Conservation (phyloP, 371 early-diverging fungal species). For the Haplosporangium sp. region DNA sequence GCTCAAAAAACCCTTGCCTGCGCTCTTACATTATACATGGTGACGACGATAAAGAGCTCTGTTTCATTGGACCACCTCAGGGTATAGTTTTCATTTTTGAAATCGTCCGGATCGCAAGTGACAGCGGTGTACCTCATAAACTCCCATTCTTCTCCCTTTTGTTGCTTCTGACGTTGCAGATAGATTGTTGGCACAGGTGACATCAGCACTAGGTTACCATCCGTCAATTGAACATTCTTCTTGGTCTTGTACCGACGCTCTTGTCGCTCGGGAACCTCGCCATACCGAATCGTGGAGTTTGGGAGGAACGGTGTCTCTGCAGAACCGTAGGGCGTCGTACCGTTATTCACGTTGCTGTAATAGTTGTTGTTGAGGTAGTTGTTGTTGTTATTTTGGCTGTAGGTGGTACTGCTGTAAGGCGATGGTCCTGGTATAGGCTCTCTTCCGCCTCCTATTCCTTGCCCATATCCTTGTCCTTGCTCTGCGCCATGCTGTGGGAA, state of each 20-base stretch:
- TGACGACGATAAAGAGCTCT: constrained; percentile 75
- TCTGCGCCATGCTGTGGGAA: constrained; percentile 1
- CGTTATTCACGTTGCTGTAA: background rate
- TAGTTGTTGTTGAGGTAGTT: background rate
- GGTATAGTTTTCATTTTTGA: constrained; percentile 58
- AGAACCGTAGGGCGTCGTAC: background rate
- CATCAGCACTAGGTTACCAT: constrained; percentile 66
- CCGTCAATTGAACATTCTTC: constrained; percentile 55
- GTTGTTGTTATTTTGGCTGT: background rate
- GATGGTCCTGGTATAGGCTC: background rate
- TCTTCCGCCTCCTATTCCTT: too few species aligned
- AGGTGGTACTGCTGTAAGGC: background rate
- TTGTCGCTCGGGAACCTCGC: constrained; percentile 63
- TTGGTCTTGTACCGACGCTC: constrained; percentile 64
- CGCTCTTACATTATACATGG: constrained; percentile 71
- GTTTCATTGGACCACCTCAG: constrained; percentile 65
- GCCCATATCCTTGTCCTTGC: too few species aligned
- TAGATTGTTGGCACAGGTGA: constrained; percentile 64
- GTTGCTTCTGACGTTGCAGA: constrained; percentile 51
- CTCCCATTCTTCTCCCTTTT: constrained; percentile 69
- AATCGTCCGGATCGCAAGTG: constrained; percentile 72
- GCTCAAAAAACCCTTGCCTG: background rate
- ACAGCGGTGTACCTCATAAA: constrained; percentile 80
- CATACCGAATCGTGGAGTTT: constrained; percentile 57
- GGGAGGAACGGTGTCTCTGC: constrained; percentile 38